phyloP scores from a whole-genome alignment of 352 stramenopile genomes.

The Pilasporangium apinafurcum region DNA sequence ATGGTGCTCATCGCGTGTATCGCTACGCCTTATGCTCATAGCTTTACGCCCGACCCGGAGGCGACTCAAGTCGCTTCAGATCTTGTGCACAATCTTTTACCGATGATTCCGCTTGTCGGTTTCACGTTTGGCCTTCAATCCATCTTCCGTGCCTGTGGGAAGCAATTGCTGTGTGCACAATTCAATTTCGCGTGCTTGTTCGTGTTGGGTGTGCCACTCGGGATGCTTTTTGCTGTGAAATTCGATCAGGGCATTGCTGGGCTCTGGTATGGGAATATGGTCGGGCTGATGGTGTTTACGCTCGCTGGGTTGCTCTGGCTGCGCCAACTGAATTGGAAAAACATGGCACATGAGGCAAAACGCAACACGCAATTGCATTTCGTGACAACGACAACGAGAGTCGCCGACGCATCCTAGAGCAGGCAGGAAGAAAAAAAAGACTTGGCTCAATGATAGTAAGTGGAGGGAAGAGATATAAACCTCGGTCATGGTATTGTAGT shows the following conservation, averaged over 20 bases:
- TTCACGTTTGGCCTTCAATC: conserved; percentile 7
- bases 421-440: too few species aligned
- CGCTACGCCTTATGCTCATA: conserved; percentile 4
- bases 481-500: too few species aligned
- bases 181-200: conserved; percentile 14
- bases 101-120: conserved; percentile 6
- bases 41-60: conserved; percentile 8
- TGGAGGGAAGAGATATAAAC: too few species aligned
- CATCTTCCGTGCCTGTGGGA: conserved; percentile 10
- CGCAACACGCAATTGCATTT: conserved; percentile 5
- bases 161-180: conserved; percentile 9
- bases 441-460: too few species aligned
- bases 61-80: not conserved
- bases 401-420: too few species aligned
- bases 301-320: conserved; percentile 12
- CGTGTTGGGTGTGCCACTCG: conserved; percentile 14
- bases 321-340: conserved; percentile 1
- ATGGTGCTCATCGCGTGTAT: not conserved
- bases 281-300: conserved; percentile 7
- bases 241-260: conserved; percentile 10
- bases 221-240: conserved; percentile 9
- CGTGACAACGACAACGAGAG: not conserved
- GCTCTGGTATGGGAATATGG: conserved; percentile 14
- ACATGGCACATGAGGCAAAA: conserved; percentile 7
- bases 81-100: not conserved